These are phyloP conservation scores for Verticillium zaregamsianum DNA, from an alignment of 2,329 filamentous ascomycete genomes.

Conservation along the genomic window DNA sequence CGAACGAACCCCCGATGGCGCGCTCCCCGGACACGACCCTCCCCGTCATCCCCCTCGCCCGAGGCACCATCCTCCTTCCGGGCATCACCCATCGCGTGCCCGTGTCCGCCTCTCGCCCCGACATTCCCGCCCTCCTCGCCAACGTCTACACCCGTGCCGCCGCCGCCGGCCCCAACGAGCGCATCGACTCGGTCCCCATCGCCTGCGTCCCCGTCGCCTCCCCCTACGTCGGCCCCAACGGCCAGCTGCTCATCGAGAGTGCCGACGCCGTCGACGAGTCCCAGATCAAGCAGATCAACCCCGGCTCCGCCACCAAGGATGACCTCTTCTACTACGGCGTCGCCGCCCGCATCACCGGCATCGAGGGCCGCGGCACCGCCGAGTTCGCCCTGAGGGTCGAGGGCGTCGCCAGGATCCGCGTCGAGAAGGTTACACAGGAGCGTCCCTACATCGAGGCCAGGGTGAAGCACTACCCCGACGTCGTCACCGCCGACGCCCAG, in stretches of 20 bases:
- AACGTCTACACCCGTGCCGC: constrained; percentile 76
- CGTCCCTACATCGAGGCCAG: constrained; percentile 83
- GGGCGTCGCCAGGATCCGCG: constrained; percentile 70
- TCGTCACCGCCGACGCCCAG: constrained; percentile 46
- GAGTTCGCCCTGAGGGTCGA: constrained; percentile 86
- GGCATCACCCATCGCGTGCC: constrained; percentile 81
- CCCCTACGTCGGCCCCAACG: constrained; percentile 67
- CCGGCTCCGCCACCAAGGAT: constrained; percentile 56
- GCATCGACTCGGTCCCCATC: constrained; percentile 67
- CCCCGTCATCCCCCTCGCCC: constrained; percentile 78
- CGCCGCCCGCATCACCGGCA: constrained; percentile 71
- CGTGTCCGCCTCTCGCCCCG: constrained; percentile 72
- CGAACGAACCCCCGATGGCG: constrained; percentile 17
- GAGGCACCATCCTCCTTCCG: constrained; percentile 77
- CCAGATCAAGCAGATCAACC: constrained; percentile 46
- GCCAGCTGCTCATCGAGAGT: constrained; percentile 69
- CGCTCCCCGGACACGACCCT: constrained; percentile 40
- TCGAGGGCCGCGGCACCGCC: constrained; percentile 69
- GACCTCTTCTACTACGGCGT: constrained; percentile 84
- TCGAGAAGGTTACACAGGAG: constrained; percentile 72
- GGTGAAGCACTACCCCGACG: constrained; percentile 61
- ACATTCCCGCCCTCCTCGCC: constrained; percentile 83
- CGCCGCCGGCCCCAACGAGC: constrained; percentile 59
- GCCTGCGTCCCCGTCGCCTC: constrained; percentile 85
- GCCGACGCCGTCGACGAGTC: constrained; percentile 46